A percentile compares a stretch with the other conserved stretches of the same genome.
These are phyloP conservation scores for Puccinia triticina DNA, from an alignment of 1,284 basidiomycete species.

Conservation along the genomic window DNA sequence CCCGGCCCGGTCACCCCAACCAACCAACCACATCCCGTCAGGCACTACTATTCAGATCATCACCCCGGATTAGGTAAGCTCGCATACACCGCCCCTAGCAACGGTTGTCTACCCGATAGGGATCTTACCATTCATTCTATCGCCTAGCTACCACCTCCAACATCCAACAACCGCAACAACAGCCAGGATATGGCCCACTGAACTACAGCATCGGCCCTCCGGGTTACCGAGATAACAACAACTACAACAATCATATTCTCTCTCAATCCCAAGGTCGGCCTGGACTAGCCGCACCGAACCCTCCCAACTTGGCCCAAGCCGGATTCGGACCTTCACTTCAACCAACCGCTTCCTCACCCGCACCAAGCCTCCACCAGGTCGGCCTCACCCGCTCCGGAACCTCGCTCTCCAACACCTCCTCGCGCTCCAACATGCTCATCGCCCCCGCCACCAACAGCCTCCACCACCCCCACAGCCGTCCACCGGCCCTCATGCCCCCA, in stretches of 20 bases:
- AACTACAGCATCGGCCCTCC: not conserved
- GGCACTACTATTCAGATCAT: slow-evolving; percentile 1
- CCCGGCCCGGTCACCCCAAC: not conserved
- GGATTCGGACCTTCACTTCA: not conserved
- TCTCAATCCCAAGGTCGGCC: not conserved
- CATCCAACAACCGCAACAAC: not conserved
- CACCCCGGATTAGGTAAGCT: slow-evolving; percentile 30
- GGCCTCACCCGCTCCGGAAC: slow-evolving; percentile 33
- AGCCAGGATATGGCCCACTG: not conserved
- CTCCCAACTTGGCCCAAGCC: not conserved
- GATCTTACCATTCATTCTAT: not conserved
- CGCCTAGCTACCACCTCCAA: not conserved
- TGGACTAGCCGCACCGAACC: not conserved
- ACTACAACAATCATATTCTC: not conserved
- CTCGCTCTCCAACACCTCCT: slow-evolving; percentile 18
- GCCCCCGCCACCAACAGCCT: not conserved
- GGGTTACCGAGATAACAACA: slow-evolving; percentile 20
- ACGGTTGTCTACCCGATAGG: not conserved
- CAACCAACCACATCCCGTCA: slow-evolving; percentile 7
- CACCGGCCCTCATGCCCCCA: slow-evolving; percentile 39
- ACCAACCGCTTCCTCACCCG: not conserved
- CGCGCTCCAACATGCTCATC: slow-evolving; percentile 28
- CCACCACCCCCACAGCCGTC: not conserved
- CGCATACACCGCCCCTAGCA: not conserved
- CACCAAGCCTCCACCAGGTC: not conserved